Conservation (phyloP, 768 basidiomycete species). For the Strobilomyces dryophilus region DNA sequence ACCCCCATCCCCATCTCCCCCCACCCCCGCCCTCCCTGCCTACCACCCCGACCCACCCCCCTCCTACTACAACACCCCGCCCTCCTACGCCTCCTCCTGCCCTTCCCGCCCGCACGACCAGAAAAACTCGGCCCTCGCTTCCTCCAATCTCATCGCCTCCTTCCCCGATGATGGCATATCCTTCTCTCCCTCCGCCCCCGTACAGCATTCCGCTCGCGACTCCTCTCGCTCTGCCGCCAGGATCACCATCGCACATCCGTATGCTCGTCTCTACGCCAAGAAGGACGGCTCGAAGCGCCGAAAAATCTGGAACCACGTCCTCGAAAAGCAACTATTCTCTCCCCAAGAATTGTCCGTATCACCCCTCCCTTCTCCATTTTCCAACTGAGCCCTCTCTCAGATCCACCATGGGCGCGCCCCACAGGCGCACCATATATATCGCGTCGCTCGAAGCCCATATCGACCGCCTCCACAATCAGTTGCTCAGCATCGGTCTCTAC, state of each 20-base stretch:
- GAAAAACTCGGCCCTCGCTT: not conserved
- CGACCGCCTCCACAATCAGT: constrained; percentile 59
- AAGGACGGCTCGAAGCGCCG: constrained; percentile 62
- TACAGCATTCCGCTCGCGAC: constrained; percentile 18
- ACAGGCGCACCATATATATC: constrained; percentile 66
- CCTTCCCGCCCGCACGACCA: not conserved
- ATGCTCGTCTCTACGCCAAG: constrained; percentile 65
- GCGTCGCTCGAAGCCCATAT: constrained; percentile 72
- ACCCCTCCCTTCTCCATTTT: not conserved
- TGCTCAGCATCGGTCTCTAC: constrained; percentile 49
- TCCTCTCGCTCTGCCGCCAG: constrained; percentile 18
- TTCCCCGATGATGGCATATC: constrained; percentile 25
- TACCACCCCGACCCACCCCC: constrained; percentile 12
- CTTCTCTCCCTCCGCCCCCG: constrained; percentile 5
- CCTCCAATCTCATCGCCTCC: constrained; percentile 5
- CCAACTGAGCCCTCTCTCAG: constrained; percentile 26
- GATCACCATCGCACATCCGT: constrained; percentile 54
- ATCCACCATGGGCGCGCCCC: constrained; percentile 62
- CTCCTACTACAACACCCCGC: not conserved
- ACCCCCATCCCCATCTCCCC: not conserved
- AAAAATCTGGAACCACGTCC: constrained; percentile 73
- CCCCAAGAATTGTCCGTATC: constrained; percentile 58
- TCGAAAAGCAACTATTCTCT: constrained; percentile 68
- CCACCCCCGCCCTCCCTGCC: constrained; percentile 1
- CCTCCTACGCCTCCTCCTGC: not conserved